phyloP scores from a whole-genome alignment of 225 moss, liverwort and hornwort genomes.

The Climacium dendroides region DNA sequence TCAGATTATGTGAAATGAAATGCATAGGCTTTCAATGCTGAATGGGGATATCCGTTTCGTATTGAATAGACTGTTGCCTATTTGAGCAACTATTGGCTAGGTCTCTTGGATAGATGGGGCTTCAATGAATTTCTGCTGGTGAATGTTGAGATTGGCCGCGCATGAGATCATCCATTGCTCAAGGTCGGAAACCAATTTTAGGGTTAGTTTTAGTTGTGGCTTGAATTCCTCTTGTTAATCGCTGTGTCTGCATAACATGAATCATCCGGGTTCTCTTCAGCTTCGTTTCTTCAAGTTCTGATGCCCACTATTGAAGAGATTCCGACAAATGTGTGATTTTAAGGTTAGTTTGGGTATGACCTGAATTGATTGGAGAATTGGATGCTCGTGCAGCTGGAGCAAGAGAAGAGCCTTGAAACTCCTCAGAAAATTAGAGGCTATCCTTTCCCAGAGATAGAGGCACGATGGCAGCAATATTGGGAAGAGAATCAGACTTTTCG shows the following conservation, averaged over 20 bases:
- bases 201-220: background rate
- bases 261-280: background rate
- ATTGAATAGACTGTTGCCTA: background rate
- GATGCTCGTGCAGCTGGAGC: conserved; percentile 7
- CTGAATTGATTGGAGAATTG: background rate
- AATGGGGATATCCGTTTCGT: background rate
- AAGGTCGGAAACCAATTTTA: background rate
- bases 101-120: background rate
- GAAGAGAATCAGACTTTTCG: conserved; percentile 87
- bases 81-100: background rate
- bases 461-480: conserved; percentile 81
- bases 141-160: background rate
- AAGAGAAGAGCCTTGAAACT: conserved; percentile 6
- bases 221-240: background rate
- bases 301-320: background rate
- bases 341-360: background rate
- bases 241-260: background rate
- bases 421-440: conserved; percentile 50
- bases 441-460: conserved; percentile 76
- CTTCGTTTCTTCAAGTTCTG: background rate
- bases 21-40: background rate
- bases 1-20: background rate
- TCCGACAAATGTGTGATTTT: background rate
- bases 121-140: background rate
- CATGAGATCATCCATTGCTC: background rate